Base-by-base conservation (phyloP, 228 moss, liverwort and hornwort species). In the Sphagnum fallax region DNA sequence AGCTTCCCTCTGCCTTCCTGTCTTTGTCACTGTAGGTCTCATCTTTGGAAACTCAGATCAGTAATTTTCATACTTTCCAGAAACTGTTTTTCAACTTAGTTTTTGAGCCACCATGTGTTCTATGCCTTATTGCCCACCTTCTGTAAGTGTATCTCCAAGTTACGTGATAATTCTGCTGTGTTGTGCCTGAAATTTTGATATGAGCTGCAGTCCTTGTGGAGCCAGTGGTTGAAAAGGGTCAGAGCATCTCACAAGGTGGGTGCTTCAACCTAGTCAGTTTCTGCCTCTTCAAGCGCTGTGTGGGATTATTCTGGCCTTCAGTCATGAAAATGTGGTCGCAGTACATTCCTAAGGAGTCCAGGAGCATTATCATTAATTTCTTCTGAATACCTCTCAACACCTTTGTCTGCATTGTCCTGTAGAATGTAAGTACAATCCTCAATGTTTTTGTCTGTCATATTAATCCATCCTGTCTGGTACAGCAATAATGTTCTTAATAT, bases 301-400 rank as follows among this genome's bases (percentile, higher is more conserved):
- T 57, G 5, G 68, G 68, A 8, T 52, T 68, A 14, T 68, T 68
- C 16, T 68, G 68, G 68, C 68, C 68, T 50, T 68, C 68, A 50
- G 55, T 68, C 13, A 68, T 68, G 68, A 68, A 68, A 53, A 68
- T 68, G 68, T 14, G 68, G 10, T 68, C 68, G 14, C 48, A 68
- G 10, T 68, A 68, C 53, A 53, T 68, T 68, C 68, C 68, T 4
- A 52, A 68, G 52, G 68, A 68, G 47, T 52, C 68, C 0, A 68
- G 68, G 18, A 68, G 68, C 52, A 68, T 53, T 12, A 68, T 68
- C 68, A 68, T 68, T 52, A 68, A 68, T 52, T 68, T 68, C 47
- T 68, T 68, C 68, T 53, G 68, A 53, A 68, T 68, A 13, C 68
- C 68, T 50, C 68, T 68, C 13, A 68, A 68, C 68, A 68, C 53